These are phyloP conservation scores for Phaeoacremonium minimum DNA, from an alignment of 2,329 filamentous ascomycete species.

Conservation along the genomic window DNA sequence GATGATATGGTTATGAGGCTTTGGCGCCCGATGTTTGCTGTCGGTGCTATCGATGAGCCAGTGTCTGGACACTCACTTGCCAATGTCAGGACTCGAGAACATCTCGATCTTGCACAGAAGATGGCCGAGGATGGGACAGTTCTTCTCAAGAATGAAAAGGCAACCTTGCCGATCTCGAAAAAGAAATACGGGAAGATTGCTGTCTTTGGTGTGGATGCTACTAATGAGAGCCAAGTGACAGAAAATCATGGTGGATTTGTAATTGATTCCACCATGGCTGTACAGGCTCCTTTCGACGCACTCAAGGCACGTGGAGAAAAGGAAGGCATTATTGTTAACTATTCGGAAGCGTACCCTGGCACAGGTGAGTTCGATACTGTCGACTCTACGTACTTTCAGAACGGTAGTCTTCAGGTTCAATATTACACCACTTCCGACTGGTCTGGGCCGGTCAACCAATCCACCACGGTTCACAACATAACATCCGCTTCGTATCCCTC, in stretches of 20 bases:
- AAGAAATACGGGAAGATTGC: conserved; percentile 8
- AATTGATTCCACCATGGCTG: conserved; percentile 11
- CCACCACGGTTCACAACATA: conserved; percentile 10
- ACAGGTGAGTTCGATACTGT: conserved; percentile 9
- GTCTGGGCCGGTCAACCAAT: conserved; percentile 9
- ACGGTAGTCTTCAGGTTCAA: conserved; percentile 9
- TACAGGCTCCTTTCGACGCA: conserved; percentile 9
- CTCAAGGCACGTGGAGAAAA: conserved; percentile 4
- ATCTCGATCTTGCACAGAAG: conserved; percentile 6
- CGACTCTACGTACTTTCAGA: conserved; percentile 9
- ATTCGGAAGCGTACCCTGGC: conserved; percentile 13
- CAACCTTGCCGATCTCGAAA: conserved; percentile 3
- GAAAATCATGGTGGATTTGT: conserved; percentile 13
- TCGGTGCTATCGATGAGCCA: conserved; percentile 8
- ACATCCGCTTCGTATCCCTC: conserved; percentile 9
- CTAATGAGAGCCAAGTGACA: no score
- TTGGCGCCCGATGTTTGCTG: conserved; percentile 10
- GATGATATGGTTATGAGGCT: conserved; percentile 3
- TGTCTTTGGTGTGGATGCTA: conserved; percentile 7
- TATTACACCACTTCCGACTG: conserved; percentile 11
- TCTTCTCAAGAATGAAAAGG: conserved; percentile 8
- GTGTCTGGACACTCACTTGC: conserved; percentile 6
- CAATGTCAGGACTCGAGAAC: conserved; percentile 6
- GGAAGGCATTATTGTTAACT: conserved; percentile 11
- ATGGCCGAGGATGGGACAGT: conserved; percentile 3